Evolutionary conservation across 2,329 filamentous ascomycete genomes (phyloP), one percentile per base, ranked within the genome.

Genomic region (Botryosphaeria dothidea): DNA sequence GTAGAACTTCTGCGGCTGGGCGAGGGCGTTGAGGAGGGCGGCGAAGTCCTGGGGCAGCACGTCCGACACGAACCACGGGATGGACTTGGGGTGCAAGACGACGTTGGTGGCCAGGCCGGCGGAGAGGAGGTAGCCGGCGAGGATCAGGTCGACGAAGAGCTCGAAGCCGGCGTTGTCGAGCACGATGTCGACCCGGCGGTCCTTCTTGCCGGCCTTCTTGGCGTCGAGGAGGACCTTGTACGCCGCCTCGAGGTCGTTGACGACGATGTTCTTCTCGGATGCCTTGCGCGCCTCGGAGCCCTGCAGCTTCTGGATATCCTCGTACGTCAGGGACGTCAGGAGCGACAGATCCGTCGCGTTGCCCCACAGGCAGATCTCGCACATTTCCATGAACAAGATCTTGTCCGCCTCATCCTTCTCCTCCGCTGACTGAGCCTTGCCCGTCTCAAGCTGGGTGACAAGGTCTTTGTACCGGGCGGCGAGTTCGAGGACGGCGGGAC

Each of bases 51-150:
- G 84, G 0, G 94, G 93, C 11, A 97, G 79, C 3, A 98, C 95
- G 72, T 99, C 95, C 0, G 93, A 97, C 54, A 99, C 95, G 75
- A 98, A 99, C 95, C 95, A 99, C 0, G 95, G 95, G 66, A 99
- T 93, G 23, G 88, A 90, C 81, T 99, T 99, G 60, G 95, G 93
- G 73, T 97, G 93, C 9, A 99, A 85, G 21, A 98, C 88, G 15
- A 99, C 85, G 25, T 88, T 88, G 0, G 93, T 97, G 0, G 95
- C 95, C 5, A 99, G 86, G 0, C 90, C 92, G 0, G 92, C 85
- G 0, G 92, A 89, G 6, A 99, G 84, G 15, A 99, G 84, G 75
- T 96, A 99, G 0, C 93, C 94, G 0, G 92, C 93, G 1, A 99
- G 85, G 65, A 98, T 89, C 9, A 99, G 85, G 74, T 99, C 95